Base-by-base conservation (phyloP, 1,284 basidiomycete genomes). In the Puccinia triticina region DNA sequence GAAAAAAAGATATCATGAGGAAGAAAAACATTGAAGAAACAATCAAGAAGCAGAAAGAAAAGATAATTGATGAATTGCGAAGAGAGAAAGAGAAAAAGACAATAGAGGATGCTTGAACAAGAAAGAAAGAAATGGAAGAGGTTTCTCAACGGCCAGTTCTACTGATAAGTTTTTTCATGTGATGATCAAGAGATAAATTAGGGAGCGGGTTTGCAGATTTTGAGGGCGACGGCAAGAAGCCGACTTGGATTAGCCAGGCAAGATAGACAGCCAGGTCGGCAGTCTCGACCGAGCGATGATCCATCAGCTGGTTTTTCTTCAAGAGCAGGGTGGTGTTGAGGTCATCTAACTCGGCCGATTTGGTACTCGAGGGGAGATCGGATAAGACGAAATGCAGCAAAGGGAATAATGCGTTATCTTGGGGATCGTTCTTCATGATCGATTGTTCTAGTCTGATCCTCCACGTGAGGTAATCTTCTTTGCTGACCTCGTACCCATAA, bases 381-480 rank as follows among this genome's bases (percentile, higher is more conserved):
- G 98, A 96, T 29, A 99, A 89, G 29, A 98, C 97, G 86, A 98
- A 98, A 88, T 99, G 96, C 34, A 99, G 90, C 16, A 99, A 89
- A 2, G 97, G 97, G 91, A 98, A 99, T 61, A 99, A 90, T 1
- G 97, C 97, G 85, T 99, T 99, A 88, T 98, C 95, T 32, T 76
- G 61, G 16, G 66, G 79, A 88, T 96, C 92, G 29, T 91, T 91
- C 84, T 94, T 92, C 89, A 98, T 92, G 71, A 98, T 96, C 87
- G 98, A 96, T 85, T 94, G 93, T 88, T 99, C 97, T 82, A 99
- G 91, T 86, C 91, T 91, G 40, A 93, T 91, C 69, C 97, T 90
- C 97, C 97, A 99, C 5, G 92, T 89, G 74, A 98, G 88, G 88
- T 99, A 99, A 86, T 98, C 96, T 85, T 92, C 92, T 84, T 91